Base-by-base conservation (phyloP, 345 rosid species). In the Ceriops decandra region DNA sequence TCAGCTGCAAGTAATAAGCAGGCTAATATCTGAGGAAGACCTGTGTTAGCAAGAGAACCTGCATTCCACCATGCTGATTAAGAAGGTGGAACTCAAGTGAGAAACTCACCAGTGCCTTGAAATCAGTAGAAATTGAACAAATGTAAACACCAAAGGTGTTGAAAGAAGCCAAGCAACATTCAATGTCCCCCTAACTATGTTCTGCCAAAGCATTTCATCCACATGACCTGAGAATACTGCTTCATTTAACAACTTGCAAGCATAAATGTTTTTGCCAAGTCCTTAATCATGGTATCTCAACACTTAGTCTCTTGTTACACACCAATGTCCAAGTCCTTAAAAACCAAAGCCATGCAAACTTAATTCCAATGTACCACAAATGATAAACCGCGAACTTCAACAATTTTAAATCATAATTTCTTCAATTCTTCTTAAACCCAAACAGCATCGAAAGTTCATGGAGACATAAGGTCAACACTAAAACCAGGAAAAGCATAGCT, bases 1-100 rank as follows among this genome's bases (percentile, higher is more conserved):
- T 32, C 57, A 69, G 36, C 76, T 47, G 56, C 65, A 72, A 56
- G 59, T 22, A 38, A 63, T 67, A 68, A 73, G 74, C 68, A 51
- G 52, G 67, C 60, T 53, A 38, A 60, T 27, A 70, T 68, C 28
- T 33, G 52, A 32, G 15, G 59, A 36, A 64, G 53, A 21, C 72
- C 56, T 46, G 26, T 53, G 74, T 68, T 68, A 66, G 65, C 56
- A 68, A 61, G 73, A 67, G 57, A 61, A 68, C 76, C 64, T 81
- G 77, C 77, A 72, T 62, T 68, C 68, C 64, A 65, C 72, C 71
- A 56, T 68, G 66, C 75, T 5, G 68, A 66, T 69, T 76, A 71
- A 76, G 26, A 76, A 71, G 57, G 75, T 62, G 46, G 64, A 66
- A 68, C 65, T 68, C 72, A 38, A 61, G 72, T 68, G 60, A 81